Conservation (phyloP, 805 yeast species). For the Hanseniaspora singularis region DNA sequence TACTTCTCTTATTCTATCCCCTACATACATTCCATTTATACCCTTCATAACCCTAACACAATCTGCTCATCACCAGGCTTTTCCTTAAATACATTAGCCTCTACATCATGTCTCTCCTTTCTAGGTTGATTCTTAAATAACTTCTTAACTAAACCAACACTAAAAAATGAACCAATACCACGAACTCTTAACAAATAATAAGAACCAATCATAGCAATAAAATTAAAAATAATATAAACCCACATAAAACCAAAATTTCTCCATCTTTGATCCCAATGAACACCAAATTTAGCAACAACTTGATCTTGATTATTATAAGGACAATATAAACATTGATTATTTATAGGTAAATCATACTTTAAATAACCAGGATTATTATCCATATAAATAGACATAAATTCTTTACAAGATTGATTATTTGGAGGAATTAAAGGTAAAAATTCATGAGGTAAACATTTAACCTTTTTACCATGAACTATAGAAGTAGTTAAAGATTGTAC, state of each 20-base stretch:
- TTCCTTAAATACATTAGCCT: constrained; percentile 33
- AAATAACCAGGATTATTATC: constrained; percentile 36
- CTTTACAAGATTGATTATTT: constrained; percentile 39
- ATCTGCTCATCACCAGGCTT: constrained; percentile 32
- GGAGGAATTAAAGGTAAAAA: constrained; percentile 33
- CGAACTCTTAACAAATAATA: constrained; percentile 32
- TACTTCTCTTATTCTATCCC: no score
- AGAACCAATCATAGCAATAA: constrained; percentile 30
- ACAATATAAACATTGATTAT: constrained; percentile 52
- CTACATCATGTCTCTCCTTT: constrained; percentile 39
- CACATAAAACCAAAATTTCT: constrained; percentile 51
- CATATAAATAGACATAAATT: constrained; percentile 32
- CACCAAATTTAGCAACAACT: constrained; percentile 38
- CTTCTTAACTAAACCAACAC: no score
- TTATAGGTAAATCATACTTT: constrained; percentile 34
- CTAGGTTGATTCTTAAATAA: constrained; percentile 33
- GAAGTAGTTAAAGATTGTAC: constrained; percentile 34
- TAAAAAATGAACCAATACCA: no score
- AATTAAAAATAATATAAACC: constrained; percentile 34
- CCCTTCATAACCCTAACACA: no score
- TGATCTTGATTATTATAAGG: constrained; percentile 44
- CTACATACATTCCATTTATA: no score
- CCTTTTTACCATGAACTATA: constrained; percentile 31
- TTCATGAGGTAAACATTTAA: constrained; percentile 32
- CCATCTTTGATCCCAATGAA: constrained; percentile 43